phyloP scores from a whole-genome alignment of 768 basidiomycete species.

The Boletus pseudopeckii region DNA sequence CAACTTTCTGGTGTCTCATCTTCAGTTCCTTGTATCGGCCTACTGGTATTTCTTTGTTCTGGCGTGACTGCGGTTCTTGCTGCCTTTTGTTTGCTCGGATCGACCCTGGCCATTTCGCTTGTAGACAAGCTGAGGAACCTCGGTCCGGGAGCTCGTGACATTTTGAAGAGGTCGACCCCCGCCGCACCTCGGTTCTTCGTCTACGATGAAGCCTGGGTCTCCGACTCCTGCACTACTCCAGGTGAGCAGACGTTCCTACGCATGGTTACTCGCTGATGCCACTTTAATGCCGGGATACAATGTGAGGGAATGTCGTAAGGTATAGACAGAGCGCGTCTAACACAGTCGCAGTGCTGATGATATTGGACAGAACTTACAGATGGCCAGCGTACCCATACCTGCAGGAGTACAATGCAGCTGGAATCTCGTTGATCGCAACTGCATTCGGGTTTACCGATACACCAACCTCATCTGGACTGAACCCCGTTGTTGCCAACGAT shows the following conservation, averaged over 20 bases:
- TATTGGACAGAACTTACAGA: constrained; percentile 40
- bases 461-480: constrained; percentile 38
- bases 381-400: constrained; percentile 41
- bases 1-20: not conserved
- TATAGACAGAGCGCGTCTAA: not conserved
- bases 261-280: not conserved
- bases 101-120: too few relatives aligned
- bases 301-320: constrained; percentile 9
- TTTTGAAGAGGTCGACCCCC: too few relatives aligned
- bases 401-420: constrained; percentile 48
- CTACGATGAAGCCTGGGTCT: too few relatives aligned
- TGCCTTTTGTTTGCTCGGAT: too few relatives aligned
- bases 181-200: too few relatives aligned
- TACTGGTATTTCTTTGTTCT: too few relatives aligned
- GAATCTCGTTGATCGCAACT: constrained; percentile 56
- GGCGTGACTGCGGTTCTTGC: too few relatives aligned
- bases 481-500: constrained; percentile 41
- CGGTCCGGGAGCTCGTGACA: too few relatives aligned
- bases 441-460: constrained; percentile 39
- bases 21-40: not conserved
- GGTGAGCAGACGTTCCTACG: constrained; percentile 24
- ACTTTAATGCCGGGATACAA: constrained; percentile 28
- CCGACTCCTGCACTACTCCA: constrained; percentile 40
- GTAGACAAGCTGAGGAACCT: too few relatives aligned
- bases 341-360: constrained; percentile 31